These are phyloP conservation scores for Trifolium dubium DNA, from an alignment of 306 rosid genomes.

Conservation along the genomic window DNA sequence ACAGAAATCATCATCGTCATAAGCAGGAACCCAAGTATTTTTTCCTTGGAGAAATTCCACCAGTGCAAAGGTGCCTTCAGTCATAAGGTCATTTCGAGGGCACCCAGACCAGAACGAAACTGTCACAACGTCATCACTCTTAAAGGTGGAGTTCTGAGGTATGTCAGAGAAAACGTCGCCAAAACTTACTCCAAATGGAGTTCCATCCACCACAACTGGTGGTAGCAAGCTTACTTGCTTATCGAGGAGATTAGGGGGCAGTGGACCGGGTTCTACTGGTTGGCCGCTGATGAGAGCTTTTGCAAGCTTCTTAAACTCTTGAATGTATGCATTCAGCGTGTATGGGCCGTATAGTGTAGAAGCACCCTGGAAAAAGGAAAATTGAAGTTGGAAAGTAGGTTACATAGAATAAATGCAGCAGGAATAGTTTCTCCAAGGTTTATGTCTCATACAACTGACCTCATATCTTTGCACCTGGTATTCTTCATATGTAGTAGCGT, in stretches of 20 bases:
- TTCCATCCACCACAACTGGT: constrained; percentile 75
- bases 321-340: constrained; percentile 83
- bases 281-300: constrained; percentile 50
- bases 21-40: constrained; percentile 76
- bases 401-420: neutral
- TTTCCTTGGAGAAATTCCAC: constrained; percentile 71
- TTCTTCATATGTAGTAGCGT: constrained; percentile 84
- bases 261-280: constrained; percentile 68
- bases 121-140: constrained; percentile 61
- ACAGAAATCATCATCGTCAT: constrained; percentile 91
- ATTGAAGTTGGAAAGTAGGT: neutral
- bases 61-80: constrained; percentile 87
- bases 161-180: constrained; percentile 75
- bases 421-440: constrained; percentile 10
- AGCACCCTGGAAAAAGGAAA: constrained; percentile 68
- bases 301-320: constrained; percentile 90
- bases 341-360: constrained; percentile 92
- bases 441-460: constrained; percentile 58
- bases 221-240: constrained; percentile 80
- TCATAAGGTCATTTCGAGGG: constrained; percentile 91
- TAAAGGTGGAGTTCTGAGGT: constrained; percentile 70
- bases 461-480: constrained; percentile 89
- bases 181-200: constrained; percentile 67
- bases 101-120: constrained; percentile 88
- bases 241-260: constrained; percentile 76